Base-by-base conservation (phyloP, 2,329 filamentous ascomycete genomes). In the Neonectria punicea region DNA sequence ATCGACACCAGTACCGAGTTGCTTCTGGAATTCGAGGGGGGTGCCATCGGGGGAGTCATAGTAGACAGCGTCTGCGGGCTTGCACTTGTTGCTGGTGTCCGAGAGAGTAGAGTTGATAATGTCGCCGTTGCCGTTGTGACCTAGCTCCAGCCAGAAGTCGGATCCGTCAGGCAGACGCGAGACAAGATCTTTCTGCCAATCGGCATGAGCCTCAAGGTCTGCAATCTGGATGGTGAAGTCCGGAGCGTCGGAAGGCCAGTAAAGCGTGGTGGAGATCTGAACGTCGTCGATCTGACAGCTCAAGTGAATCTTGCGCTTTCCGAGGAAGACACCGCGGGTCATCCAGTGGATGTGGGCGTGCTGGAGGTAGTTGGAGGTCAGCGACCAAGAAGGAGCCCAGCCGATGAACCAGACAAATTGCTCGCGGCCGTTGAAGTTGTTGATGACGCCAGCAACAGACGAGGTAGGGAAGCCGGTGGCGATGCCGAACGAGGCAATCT, bases 391-490 rank as follows among this genome's bases (percentile, higher is more conserved):
- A 7, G 60, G 62, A 36, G 67, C 67, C 65, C 65, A 69, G 34
- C 65, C 58, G 6, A 69, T 65, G 28, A 69, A 69, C 67, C 67
- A 69, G 11, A 69, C 67, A 11, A 69, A 59, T 56, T 69, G 67
- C 56, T 69, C 67, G 16, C 67, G 67, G 14, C 67, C 67, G 39
- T 50, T 36, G 14, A 69, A 69, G 20, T 39, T 58, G 44, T 69
- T 69, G 58, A 69, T 69, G 53, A 69, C 53, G 13, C 44, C 67
- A 14, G 67, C 67, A 25, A 69, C 67, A 16, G 54, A 63, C 36
- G 68, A 63, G 20, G 25, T 55, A 6, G 39, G 11, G 18, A 66
- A 63, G 22, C 59, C 56, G 32, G 53, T 61, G 16, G 62, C 49
- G 36, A 49, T 54, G n/a, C 67, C 67, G 61, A 69, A 69, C 53